Evolutionary conservation across 2,329 filamentous ascomycete species (phyloP), one percentile per base, ranked within the genome.

Genomic region (Ceratocystis cubensis): DNA sequence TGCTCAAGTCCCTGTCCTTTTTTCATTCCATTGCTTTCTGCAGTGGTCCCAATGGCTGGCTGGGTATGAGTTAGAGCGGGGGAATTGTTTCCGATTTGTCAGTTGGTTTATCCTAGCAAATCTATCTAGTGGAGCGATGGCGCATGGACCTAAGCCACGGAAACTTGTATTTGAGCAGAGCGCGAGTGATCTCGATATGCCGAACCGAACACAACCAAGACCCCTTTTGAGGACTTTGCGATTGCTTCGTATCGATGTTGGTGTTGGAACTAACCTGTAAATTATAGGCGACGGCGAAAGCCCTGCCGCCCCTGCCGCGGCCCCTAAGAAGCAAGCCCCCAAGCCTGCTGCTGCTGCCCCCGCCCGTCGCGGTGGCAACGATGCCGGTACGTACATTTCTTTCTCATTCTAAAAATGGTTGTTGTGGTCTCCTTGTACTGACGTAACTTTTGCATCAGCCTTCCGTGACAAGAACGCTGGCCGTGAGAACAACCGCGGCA

Each of bases 381-480:
- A 96, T 77, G 88, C 86, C 81, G 91, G 93, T 96, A 82, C 78
- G 89, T 85, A 69, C 17, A 53, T 65, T 22, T 46, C 41, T 45
- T 48, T 25, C 22, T 25, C 22, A 3, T 10, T 37, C 8, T 3
- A 37, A 37, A 10, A 41, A 15, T 10, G 13, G 3, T 15, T 2
- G 10, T 41, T 15, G 37, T 41, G 13, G 10, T 41, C 1, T 13
- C 37, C 13, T 15, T 41, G 1, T 41, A 41, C 37, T 41, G 10
- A 41, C 37, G 10, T 15, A 15, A 4, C 10, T 5, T 41, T 41
- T 41, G 37, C 37, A 13, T 41, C 37, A 96, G 92, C 90, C 75
- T 94, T 91, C 87, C 90, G 89, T 76, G 91, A 96, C 81, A 89
- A 89, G 75, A 85, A 84, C 75, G 90, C 87, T 75, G 92, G 91